Conservation (phyloP, 148 eudicot genomes). For the Amaranthus hypochondriacus region DNA sequence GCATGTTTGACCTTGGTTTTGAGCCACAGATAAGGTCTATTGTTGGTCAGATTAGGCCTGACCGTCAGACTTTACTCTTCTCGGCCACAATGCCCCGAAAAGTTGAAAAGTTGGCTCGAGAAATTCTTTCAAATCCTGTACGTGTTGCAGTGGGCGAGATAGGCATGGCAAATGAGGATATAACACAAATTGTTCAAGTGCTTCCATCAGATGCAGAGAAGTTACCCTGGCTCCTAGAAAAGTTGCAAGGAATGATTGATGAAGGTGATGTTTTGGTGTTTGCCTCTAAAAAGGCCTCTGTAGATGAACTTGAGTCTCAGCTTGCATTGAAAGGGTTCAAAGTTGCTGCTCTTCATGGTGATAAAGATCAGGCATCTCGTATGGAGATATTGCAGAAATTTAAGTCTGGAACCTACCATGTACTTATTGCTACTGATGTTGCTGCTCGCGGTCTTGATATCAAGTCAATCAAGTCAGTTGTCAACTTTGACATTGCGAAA, state of each 20-base stretch:
- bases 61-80: conserved; percentile 87
- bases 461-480: conserved; percentile 94
- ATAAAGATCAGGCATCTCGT: conserved; percentile 94
- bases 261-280: conserved; percentile 93
- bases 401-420: conserved; percentile 82
- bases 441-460: conserved; percentile 99
- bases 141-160: conserved; percentile 92
- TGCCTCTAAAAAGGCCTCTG: conserved; percentile 93
- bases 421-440: conserved; percentile 96
- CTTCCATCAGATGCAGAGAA: conserved; percentile 83
- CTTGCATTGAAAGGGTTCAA: conserved; percentile 67
- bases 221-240: conserved; percentile 85
- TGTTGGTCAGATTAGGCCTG: conserved; percentile 98
- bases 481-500: conserved; percentile 90
- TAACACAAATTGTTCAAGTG: conserved; percentile 84
- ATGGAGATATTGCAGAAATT: conserved; percentile 88
- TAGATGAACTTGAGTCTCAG: conserved; percentile 85
- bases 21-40: conserved; percentile 98
- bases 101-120: conserved; percentile 95
- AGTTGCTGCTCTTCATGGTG: conserved; percentile 98
- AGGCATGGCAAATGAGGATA: conserved; percentile 98
- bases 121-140: conserved; percentile 84
- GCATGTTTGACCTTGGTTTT: conserved; percentile 99
- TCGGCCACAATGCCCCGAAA: conserved; percentile 97
- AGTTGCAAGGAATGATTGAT: conserved; percentile 80